phyloP scores from a whole-genome alignment of 768 basidiomycete genomes.

The Coprinopsis strossmayeri region DNA sequence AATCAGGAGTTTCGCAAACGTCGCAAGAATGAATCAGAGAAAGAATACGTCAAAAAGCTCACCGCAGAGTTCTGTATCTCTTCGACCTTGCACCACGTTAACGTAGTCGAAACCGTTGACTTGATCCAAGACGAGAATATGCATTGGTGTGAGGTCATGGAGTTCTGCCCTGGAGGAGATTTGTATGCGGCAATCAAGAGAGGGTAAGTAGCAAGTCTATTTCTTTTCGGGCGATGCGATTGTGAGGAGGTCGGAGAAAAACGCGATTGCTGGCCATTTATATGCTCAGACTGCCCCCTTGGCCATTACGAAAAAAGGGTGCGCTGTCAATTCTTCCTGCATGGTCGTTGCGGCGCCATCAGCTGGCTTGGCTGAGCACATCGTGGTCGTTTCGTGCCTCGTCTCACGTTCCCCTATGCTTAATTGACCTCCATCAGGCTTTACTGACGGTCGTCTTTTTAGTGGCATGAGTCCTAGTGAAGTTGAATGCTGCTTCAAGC shows the following conservation, averaged over 20 bases:
- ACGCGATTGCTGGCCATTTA: not conserved
- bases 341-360: not conserved
- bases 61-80: slow-evolving; percentile 99
- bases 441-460: slow-evolving; percentile 7
- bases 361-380: not conserved
- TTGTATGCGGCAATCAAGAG: slow-evolving; percentile 99
- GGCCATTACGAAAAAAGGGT: not conserved
- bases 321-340: not conserved
- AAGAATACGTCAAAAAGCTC: slow-evolving; percentile 99
- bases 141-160: slow-evolving; percentile 99
- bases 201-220: slow-evolving; percentile 40
- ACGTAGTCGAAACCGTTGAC: slow-evolving; percentile 98
- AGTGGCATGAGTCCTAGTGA: slow-evolving; percentile 79
- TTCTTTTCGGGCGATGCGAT: slow-evolving; percentile 1
- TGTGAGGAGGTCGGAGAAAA: not conserved
- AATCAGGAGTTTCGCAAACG: slow-evolving; percentile 93
- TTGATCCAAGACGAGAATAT: slow-evolving; percentile 96
- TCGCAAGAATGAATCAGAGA: slow-evolving; percentile 96
- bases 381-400: not conserved
- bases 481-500: slow-evolving; percentile 97
- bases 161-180: slow-evolving; percentile 97
- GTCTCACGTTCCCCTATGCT: not conserved
- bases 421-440: not conserved
- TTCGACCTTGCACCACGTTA: slow-evolving; percentile 88
- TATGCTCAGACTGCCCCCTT: too few relatives aligned